Base-by-base conservation (phyloP, 2,329 filamentous ascomycete species). In the Fusarium miscanthi region DNA sequence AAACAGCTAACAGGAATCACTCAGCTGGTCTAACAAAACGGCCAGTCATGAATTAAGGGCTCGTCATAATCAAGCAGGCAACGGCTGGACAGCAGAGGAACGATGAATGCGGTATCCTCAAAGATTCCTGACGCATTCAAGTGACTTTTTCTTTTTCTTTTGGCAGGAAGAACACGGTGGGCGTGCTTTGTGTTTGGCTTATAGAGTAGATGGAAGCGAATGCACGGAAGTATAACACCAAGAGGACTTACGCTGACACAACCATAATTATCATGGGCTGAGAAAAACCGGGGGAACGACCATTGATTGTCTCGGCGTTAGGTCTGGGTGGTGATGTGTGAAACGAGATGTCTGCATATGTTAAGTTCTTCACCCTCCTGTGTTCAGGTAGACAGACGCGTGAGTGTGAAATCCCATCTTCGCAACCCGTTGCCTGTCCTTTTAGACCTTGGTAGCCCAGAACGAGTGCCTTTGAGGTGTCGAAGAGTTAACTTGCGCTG, bases 21-120 rank as follows among this genome's bases (percentile, higher is more conserved):
- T 30, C 35, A 79, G 78, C 41, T 80, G 78, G 78, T 77, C 77
- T 17, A 80, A 78, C 46, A 79, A 77, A 40, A 52, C 74, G 10
- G 59, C 60, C 19, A 69, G 74, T 58, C 45, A 68, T 30, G 73
- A 78, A 38, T 63, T 79, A 21, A 63, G 71, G 37, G 59, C 68
- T n/a, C 72, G 70, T 23, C 72, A 74, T 40, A 69, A 69, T 21
- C 72, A 69, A 40, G 59, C 59, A 25, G 66, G 61, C 6, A 74
- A 77, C 46, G 70, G 74, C n/a, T 79, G 74, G 76, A 66, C 58
- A 57, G 70, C 67, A 45, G 41, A 63, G 13, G 65, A 73, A 35
- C 64, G 65, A 43, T 73, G 77, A 21, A 54, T 58, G 21, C 67
- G 69, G 58, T 56, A 38, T 40, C n/a, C 10, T 12, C 30, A 30